Evolutionary conservation across 805 yeast species (phyloP), one percentile per base, ranked within the genome.

Genomic region (Metschnikowia lochheadii): DNA sequence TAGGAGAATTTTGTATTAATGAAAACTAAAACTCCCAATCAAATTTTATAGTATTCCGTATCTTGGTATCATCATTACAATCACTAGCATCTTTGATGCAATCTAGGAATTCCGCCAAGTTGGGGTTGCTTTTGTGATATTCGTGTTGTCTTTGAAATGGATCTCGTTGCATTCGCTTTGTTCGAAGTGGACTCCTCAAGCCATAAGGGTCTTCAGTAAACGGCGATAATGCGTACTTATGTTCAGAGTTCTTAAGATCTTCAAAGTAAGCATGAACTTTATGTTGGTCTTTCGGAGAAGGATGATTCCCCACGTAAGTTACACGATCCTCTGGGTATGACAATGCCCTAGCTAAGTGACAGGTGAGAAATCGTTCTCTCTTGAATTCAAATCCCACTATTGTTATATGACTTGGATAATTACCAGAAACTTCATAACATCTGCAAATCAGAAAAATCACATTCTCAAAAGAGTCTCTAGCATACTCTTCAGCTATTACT

Each of bases 391-490:
- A 87, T 2, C 96, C 94, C 3, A 82, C 79, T 3, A 89, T 73
- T 0, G 82, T 78, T 3, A 87, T 68, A 2, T 56, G 56, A 0
- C 57, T 40, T 0, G 96, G 95, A 53, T 77, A 84, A 0, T 7
- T 20, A 0, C 73, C 69, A 3, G 68, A 62, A 1, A 75, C 52
- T 55, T 83, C 82, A 31, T 76, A 63, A 61, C 75, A 87, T 46
- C 81, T 67, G 34, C 78, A 71, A 2, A 85, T 56, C 55, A 85
- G 80, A 63, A 81, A 86, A 2, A 86, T 52, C 5, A 87, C 78
- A 63, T 88, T 88, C 61, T 88, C 95, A 61, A 84, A 84, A 1
- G 94, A 86, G 64, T 88, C 96, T 37, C 89, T 68, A 0, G 96
- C 89, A 62, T 65, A 84, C 56, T 85, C 91, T 60, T 88, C 96